Conservation (phyloP, 805 yeast genomes). For the Candida easanensis region DNA sequence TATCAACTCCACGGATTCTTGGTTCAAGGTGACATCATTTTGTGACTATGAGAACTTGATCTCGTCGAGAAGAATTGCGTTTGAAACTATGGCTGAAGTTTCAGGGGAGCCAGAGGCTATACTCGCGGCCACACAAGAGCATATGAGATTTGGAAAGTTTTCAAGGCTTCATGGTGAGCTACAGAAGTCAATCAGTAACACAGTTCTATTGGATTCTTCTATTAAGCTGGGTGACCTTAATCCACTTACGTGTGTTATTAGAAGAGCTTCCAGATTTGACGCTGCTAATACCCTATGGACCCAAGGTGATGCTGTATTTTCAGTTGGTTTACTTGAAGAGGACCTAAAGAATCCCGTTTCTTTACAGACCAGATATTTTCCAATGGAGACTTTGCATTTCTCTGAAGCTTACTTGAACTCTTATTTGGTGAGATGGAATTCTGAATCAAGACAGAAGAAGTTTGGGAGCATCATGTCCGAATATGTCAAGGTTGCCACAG, state of each 20-base stretch:
- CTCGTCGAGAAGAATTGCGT: conserved; percentile 38
- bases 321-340: conserved; percentile 53
- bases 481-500: conserved; percentile 45
- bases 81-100: conserved; percentile 9
- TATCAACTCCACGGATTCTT: conserved; percentile 21
- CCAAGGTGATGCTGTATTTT: conserved; percentile 53
- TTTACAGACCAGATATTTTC: conserved; percentile 9
- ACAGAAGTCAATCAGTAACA: conserved; percentile 52
- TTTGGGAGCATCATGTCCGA: conserved; percentile 53
- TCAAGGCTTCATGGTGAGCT: conserved; percentile 36
- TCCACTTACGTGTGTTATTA: not conserved
- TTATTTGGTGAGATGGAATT: conserved; percentile 62
- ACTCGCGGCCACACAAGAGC: conserved; percentile 34
- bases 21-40: conserved; percentile 39
- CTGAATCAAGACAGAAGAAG: conserved; percentile 66
- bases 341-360: conserved; percentile 9
- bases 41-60: conserved; percentile 41
- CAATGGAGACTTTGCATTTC: conserved; percentile 12
- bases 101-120: conserved; percentile 16
- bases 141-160: conserved; percentile 39
- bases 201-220: conserved; percentile 42
- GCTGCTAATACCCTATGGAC: conserved; percentile 66
- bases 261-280: conserved; percentile 33
- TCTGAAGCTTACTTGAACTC: conserved; percentile 33
- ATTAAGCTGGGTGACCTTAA: conserved; percentile 20